Conservation (phyloP, 768 basidiomycete genomes). For the Flagelloscypha sp. region DNA sequence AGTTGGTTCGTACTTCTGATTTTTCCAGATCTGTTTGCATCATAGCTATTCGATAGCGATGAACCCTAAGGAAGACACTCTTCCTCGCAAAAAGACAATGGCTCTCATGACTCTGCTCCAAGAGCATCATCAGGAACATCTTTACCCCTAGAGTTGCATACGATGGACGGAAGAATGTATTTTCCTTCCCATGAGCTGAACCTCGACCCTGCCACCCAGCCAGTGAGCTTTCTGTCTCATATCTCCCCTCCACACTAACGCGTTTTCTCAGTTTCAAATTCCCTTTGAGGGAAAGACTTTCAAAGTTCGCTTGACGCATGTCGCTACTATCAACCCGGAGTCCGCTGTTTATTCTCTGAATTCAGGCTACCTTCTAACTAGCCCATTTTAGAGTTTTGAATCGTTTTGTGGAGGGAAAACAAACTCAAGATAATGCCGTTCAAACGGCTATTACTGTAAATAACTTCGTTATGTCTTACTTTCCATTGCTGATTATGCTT, state of each 20-base stretch:
- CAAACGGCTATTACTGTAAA: slow-evolving; percentile 55
- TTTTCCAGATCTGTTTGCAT: not conserved
- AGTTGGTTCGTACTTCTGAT: slow-evolving; percentile 6
- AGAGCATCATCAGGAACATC: slow-evolving; percentile 28
- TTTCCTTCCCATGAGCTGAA: slow-evolving; percentile 35
- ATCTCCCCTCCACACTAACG: not conserved
- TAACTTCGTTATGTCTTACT: not conserved
- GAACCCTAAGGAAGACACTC: slow-evolving; percentile 38
- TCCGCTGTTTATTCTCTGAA: slow-evolving; percentile 9
- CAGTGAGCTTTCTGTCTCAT: slow-evolving; percentile 19
- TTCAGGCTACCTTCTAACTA: slow-evolving; percentile 3
- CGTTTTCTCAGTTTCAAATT: slow-evolving; percentile 14
- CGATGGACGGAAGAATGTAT: slow-evolving; percentile 56
- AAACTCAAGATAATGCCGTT: slow-evolving; percentile 61
- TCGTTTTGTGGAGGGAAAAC: slow-evolving; percentile 54
- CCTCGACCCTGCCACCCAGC: slow-evolving; percentile 23
- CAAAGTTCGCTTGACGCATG: slow-evolving; percentile 46
- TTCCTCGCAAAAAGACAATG: slow-evolving; percentile 40
- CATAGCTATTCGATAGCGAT: slow-evolving; percentile 29
- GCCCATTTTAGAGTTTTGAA: slow-evolving; percentile 41
- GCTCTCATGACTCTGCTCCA: slow-evolving; percentile 43
- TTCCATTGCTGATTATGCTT: slow-evolving; percentile 1
- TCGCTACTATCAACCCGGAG: slow-evolving; percentile 46
- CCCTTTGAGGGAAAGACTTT: slow-evolving; percentile 38
- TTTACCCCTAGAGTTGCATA: slow-evolving; percentile 48